Base-by-base conservation (phyloP, 768 basidiomycete species). In the Dendrothele bispora region DNA sequence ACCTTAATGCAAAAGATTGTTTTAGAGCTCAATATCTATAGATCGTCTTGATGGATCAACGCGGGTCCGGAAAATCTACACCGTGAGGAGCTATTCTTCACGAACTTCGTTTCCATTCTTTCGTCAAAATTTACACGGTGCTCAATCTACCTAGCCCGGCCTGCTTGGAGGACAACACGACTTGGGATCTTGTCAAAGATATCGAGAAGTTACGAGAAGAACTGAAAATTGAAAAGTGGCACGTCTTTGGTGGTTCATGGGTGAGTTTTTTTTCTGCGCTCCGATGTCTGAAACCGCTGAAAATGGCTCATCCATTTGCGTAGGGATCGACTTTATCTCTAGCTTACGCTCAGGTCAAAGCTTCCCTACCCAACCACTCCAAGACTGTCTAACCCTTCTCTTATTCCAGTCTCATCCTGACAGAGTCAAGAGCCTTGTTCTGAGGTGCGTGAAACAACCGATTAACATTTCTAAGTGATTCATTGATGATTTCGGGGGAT, bases 221-320 rank as follows among this genome's bases (percentile, higher is more conserved):
- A 49, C 77, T 98, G 14, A 68, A 68, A 34, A 77, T 98, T 47
- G 84, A 90, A 17, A 90, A 83, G 60, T 97, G 93, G 94, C 84
- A 95, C 48, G 90, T 97, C 22, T 97, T 98, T 61, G 95, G 95
- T 24, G 94, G 94, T 7, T 91, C 87, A 40, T 95, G 94, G 93
- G 88, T 87, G 55, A 41, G 72, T 61, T n/a, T 41, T 37, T 40
- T 7, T 25, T 27, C n/a, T 24, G 34, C 41, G 39, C 4, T 29
- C 20, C 29, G 21, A 12, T n/a, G 40, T 35, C 10, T 12, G 20
- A 21, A 5, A 14, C 41, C 22, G 29, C 42, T 48, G 20, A 44
- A n/a, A n/a, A n/a, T n/a, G n/a, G n/a, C n/a, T n/a, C n/a, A 36
- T 14, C 14, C 18, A 26, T 18, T 30, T 36, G 36, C 47, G 4